A percentile compares a stretch with the other conserved stretches of the same genome.
These are phyloP conservation scores for Acidiella bohemica DNA, from an alignment of 495 filamentous ascomycete species.

Conservation along the genomic window DNA sequence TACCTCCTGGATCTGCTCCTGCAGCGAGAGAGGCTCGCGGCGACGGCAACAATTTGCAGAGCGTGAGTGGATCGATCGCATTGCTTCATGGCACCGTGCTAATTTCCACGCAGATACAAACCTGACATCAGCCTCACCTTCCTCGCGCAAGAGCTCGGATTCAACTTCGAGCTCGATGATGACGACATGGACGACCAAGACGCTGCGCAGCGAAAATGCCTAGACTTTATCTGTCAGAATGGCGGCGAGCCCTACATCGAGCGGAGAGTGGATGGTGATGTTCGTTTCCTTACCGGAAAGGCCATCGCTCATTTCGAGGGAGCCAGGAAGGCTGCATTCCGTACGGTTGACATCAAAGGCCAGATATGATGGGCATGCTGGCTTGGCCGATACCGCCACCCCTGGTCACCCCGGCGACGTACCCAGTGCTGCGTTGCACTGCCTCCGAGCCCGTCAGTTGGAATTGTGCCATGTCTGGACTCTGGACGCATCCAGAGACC, in stretches of 20 bases:
- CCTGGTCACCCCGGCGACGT: too few relatives aligned
- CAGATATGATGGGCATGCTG: slow-evolving; percentile 54
- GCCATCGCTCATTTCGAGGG: slow-evolving; percentile 58
- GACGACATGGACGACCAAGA: slow-evolving; percentile 6
- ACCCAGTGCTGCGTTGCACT: too few relatives aligned
- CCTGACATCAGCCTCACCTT: slow-evolving; percentile 77
- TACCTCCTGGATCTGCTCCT: slow-evolving; percentile 99
- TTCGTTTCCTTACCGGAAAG: slow-evolving; percentile 65
- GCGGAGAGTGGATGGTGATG: slow-evolving; percentile 51
- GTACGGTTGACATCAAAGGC: slow-evolving; percentile 88
- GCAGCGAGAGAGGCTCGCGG: slow-evolving; percentile 78
- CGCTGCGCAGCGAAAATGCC: slow-evolving; percentile 33
- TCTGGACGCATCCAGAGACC: too few relatives aligned
- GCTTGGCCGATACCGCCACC: too few relatives aligned
- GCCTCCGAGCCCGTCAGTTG: too few relatives aligned
- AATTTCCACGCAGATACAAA: slow-evolving; percentile 58
- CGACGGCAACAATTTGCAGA: slow-evolving; percentile 81
- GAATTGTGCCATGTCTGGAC: too few relatives aligned
- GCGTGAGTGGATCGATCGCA: slow-evolving; percentile 51
- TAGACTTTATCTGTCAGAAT: slow-evolving; percentile 73
- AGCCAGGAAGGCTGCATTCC: slow-evolving; percentile 57
- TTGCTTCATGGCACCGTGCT: slow-evolving; percentile 18
- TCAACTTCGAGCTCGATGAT: slow-evolving; percentile 85
- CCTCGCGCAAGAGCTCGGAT: slow-evolving; percentile 88
- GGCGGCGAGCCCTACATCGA: slow-evolving; percentile 61